Evolutionary conservation across 306 rosid species (phyloP).

Genomic region (Astragalus membranaceus): DNA sequence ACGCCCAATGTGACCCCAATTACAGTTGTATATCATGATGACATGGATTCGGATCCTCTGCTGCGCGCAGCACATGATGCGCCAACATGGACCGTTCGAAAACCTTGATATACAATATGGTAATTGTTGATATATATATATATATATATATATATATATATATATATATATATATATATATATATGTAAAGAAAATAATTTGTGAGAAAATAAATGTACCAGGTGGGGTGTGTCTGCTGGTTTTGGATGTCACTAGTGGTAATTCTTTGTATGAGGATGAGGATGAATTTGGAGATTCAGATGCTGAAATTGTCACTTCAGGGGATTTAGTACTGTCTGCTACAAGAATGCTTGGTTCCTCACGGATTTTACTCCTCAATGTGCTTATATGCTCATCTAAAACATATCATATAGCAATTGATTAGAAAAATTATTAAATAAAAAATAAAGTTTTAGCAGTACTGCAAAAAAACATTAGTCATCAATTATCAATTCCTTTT

Average conservation of each 20-base stretch:
- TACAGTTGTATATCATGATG: no score
- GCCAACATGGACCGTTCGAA: no score
- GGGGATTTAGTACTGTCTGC: slow-evolving; percentile 31
- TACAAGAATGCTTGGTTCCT: slow-evolving; percentile 30
- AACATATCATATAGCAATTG: not conserved
- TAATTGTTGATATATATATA: no score
- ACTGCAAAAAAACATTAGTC: not conserved
- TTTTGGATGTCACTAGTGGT: slow-evolving; percentile 21
- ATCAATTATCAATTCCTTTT: slow-evolving; percentile 15
- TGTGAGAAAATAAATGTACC: slow-evolving; percentile 10
- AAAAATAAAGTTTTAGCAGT: not conserved
- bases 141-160: no score
- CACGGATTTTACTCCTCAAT: slow-evolving; percentile 31
- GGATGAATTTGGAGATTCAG: slow-evolving; percentile 57
- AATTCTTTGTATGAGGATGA: slow-evolving; percentile 58
- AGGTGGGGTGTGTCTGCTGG: slow-evolving; percentile 24
- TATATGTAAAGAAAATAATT: no score
- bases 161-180: no score
- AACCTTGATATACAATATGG: no score
- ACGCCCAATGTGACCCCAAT: no score
- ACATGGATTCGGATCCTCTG: no score
- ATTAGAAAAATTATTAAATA: not conserved
- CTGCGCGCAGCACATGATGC: no score
- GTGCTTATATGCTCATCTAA: slow-evolving; percentile 43
- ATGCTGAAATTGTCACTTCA: slow-evolving; percentile 40